Evolutionary conservation across 2,329 filamentous ascomycete species (phyloP).

Genomic region (Dothideomycetes sp.): DNA sequence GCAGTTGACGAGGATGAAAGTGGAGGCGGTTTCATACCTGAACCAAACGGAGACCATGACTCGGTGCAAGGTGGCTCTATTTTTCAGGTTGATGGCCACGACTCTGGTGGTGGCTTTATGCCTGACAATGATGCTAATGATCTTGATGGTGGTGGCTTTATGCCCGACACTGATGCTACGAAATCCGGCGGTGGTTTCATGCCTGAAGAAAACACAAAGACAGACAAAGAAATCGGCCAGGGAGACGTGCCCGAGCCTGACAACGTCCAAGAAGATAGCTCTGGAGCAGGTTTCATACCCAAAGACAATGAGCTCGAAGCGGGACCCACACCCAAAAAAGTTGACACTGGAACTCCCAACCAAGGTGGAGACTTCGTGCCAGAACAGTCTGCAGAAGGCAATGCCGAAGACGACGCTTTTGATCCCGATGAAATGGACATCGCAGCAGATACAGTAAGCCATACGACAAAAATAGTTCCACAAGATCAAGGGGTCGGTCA

Average conservation of each 20-base stretch:
- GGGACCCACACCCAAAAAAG: background rate
- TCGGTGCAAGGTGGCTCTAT: too few relatives aligned
- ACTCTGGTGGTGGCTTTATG: constrained; percentile 11
- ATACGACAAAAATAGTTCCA: background rate
- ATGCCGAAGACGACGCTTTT: constrained; percentile 23
- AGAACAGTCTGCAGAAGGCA: constrained; percentile 13
- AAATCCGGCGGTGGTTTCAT: constrained; percentile 24
- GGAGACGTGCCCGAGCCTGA: constrained; percentile 17
- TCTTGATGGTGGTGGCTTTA: constrained; percentile 12
- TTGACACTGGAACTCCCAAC: background rate
- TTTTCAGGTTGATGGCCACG: constrained; percentile 21
- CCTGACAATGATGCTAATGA: constrained; percentile 11
- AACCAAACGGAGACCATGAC: too few relatives aligned
- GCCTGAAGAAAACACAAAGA: constrained; percentile 20
- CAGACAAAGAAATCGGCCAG: constrained; percentile 12
- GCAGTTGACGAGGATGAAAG: constrained; percentile 2
- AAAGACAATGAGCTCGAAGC: constrained; percentile 15
- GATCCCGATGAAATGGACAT: constrained; percentile 20
- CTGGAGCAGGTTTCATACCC: constrained; percentile 12
- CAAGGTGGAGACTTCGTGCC: constrained; percentile 15
- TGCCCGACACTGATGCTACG: constrained; percentile 12
- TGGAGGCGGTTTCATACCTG: constrained; percentile 19
- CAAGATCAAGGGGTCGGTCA: background rate
- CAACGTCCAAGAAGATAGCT: too few relatives aligned
- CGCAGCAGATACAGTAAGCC: background rate